These are phyloP conservation scores for Mycena sanguinolenta DNA, from an alignment of 768 basidiomycete genomes.

Conservation along the genomic window DNA sequence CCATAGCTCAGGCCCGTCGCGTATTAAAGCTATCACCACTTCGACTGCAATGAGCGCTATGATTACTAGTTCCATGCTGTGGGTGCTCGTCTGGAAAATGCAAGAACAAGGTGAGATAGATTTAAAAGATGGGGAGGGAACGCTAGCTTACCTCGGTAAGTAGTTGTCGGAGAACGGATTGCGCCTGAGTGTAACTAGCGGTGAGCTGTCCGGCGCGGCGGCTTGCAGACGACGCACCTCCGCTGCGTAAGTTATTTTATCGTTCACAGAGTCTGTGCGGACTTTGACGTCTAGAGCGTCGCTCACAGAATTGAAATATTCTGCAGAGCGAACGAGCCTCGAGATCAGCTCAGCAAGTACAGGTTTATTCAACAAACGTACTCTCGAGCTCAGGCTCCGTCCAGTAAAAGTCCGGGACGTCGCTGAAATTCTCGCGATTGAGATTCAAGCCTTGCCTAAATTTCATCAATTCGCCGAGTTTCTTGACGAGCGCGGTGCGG, in stretches of 20 bases:
- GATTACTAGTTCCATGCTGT: conserved; percentile 96
- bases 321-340: conserved; percentile 48
- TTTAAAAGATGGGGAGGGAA: background rate
- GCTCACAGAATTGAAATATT: conserved; percentile 87
- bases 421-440: conserved; percentile 89
- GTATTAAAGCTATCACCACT: conserved; percentile 89
- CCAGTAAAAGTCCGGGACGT: conserved; percentile 96
- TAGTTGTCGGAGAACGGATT: conserved; percentile 90
- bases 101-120: background rate
- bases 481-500: conserved; percentile 88
- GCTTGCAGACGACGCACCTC: conserved; percentile 59
- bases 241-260: conserved; percentile 92
- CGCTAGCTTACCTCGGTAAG: conserved; percentile 77
- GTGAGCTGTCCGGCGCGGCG: background rate
- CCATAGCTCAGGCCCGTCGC: conserved; percentile 85
- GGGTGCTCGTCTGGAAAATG: conserved; percentile 78
- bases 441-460: conserved; percentile 94
- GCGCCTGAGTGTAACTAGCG: conserved; percentile 61
- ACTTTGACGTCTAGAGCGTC: conserved; percentile 88
- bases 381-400: conserved; percentile 91
- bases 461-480: conserved; percentile 91
- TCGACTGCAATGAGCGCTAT: conserved; percentile 95
- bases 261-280: conserved; percentile 86
- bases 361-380: conserved; percentile 44
- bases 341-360: background rate